Evolutionary conservation across 1,284 basidiomycete species (phyloP).

Genomic region (Tremellales sp.): DNA sequence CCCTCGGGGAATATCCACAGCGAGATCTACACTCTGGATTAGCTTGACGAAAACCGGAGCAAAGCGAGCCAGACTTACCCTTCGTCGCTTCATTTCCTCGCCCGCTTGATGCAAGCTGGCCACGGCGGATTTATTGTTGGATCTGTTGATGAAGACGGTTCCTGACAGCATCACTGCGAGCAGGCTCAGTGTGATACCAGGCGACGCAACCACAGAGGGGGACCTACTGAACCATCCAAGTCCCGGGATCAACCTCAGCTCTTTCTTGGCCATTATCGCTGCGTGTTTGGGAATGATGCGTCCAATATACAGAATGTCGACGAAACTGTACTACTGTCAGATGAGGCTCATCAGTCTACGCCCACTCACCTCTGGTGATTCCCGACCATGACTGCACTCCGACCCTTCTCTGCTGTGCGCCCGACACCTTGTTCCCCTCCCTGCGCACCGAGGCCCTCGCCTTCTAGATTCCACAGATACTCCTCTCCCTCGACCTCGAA

Average conservation of each 20-base stretch:
- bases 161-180: slow-evolving; percentile 71
- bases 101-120: slow-evolving; percentile 76
- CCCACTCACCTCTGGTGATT: slow-evolving; percentile 75
- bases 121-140: slow-evolving; percentile 71
- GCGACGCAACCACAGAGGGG: not conserved
- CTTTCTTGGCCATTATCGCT: slow-evolving; percentile 92
- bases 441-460: slow-evolving; percentile 19
- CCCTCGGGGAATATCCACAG: slow-evolving; percentile 93
- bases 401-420: slow-evolving; percentile 36
- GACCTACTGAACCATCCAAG: slow-evolving; percentile 76
- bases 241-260: slow-evolving; percentile 75
- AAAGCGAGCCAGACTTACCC: slow-evolving; percentile 38
- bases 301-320: slow-evolving; percentile 81
- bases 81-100: slow-evolving; percentile 70
- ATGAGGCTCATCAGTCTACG: not conserved
- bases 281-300: slow-evolving; percentile 80
- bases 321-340: slow-evolving; percentile 54
- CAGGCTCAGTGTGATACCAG: slow-evolving; percentile 4
- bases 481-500: slow-evolving; percentile 84
- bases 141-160: slow-evolving; percentile 87
- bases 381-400: slow-evolving; percentile 64
- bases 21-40: slow-evolving; percentile 55
- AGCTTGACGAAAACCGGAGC: not conserved
- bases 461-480: slow-evolving; percentile 57
- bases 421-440: slow-evolving; percentile 49